These are phyloP conservation scores for Russula foetens DNA, from an alignment of 768 basidiomycete species.

Conservation along the genomic window DNA sequence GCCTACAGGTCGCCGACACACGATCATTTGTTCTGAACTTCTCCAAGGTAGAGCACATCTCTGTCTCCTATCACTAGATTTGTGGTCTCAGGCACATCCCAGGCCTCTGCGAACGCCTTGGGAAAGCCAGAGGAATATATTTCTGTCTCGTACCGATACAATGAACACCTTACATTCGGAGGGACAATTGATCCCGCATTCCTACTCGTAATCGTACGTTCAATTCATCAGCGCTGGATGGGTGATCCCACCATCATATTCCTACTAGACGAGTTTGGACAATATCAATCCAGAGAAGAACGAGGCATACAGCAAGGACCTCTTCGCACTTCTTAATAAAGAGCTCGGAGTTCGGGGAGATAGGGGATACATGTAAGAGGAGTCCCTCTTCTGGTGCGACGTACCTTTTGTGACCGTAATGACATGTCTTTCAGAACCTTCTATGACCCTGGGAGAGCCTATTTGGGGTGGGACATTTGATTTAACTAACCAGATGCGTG, in stretches of 20 bases:
- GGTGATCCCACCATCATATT: background rate
- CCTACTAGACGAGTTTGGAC: slow-evolving; percentile 44
- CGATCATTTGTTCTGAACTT: slow-evolving; percentile 4
- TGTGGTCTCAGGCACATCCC: background rate
- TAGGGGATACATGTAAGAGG: slow-evolving; percentile 52
- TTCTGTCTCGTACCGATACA: slow-evolving; percentile 45
- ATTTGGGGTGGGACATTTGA: slow-evolving; percentile 39
- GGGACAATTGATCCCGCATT: slow-evolving; percentile 64
- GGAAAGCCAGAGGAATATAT: slow-evolving; percentile 49
- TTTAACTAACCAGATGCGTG: background rate
- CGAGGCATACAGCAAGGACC: slow-evolving; percentile 44
- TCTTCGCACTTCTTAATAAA: slow-evolving; percentile 47
- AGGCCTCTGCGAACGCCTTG: slow-evolving; percentile 48
- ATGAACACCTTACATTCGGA: slow-evolving; percentile 50
- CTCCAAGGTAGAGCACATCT: slow-evolving; percentile 13
- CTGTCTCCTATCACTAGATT: background rate
- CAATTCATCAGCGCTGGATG: background rate
- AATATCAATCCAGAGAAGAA: slow-evolving; percentile 43
- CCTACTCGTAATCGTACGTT: slow-evolving; percentile 47
- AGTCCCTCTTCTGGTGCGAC: background rate
- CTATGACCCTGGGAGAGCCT: slow-evolving; percentile 43
- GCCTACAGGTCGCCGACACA: slow-evolving; percentile 1
- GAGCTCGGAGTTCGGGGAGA: slow-evolving; percentile 42
- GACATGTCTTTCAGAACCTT: slow-evolving; percentile 29
- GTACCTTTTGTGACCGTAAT: background rate